Evolutionary conservation across 352 stramenopile genomes (phyloP), one percentile per base, ranked within the genome.

Genomic region (Pythium inflatum): DNA sequence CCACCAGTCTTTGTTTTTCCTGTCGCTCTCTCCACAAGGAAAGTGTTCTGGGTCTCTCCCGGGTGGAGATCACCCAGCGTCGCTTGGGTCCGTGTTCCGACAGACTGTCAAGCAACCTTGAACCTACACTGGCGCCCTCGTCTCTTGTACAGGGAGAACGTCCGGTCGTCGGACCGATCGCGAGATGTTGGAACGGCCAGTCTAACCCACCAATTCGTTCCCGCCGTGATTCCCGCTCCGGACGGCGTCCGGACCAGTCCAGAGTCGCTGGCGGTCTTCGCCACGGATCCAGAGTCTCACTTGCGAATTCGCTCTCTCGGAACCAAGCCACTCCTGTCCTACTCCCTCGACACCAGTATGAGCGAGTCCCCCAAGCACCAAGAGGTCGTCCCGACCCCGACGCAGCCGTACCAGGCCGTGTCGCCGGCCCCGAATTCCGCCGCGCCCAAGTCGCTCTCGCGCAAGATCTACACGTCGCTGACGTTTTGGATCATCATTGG

Each of bases 401-500:
- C 62, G 55, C 43, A 68, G 59, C 61, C 48, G 22, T 82, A 85
- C 55, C 54, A 74, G 30, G 56, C 57, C 56, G 73, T 85, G 57
- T 70, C 80, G 20, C 25, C 51, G 8, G n/a, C 64, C 24, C 56
- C 48, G 48, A 63, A 3, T 34, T 75, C 75, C 27, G 16, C 4
- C 13, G 30, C 24, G n/a, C 14, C 24, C 25, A 80, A 83, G 57
- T 78, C 81, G 7, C 43, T 72, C 14, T 0, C n/a, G 1, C 73
- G 74, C 54, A 75, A 76, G 34, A 49, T 82, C 6, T 28, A 83
- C n/a, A 85, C 78, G 68, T 87, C 79, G 38, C 60, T 90, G 33
- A 86, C 79, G 3, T 90, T 90, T 53, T 90, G 82, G 82, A 87
- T 90, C 67, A 46, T 88, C 22, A 57, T 71, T 9, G 73, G 70